Evolutionary conservation across 768 basidiomycete genomes (phyloP).

Genomic region (Termitomyces sp.): DNA sequence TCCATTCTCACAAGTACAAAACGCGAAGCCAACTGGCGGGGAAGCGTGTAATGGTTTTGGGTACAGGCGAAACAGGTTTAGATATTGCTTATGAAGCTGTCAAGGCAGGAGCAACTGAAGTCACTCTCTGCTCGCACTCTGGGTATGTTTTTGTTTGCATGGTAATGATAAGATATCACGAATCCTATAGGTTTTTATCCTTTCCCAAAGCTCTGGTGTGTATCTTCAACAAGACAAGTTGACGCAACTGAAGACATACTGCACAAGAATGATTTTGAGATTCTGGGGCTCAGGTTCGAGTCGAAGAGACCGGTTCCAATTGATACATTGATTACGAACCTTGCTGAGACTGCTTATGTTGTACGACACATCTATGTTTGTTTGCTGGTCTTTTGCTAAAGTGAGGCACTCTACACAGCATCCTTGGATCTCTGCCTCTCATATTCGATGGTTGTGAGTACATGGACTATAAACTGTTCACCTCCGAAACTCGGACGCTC

Average conservation of each 20-base stretch:
- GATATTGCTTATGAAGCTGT: conserved; percentile 48
- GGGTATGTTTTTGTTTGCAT: conserved; percentile 27
- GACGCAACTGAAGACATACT: neutral
- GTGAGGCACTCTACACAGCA: conserved; percentile 28
- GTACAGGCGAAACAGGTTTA: conserved; percentile 61
- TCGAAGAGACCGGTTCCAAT: conserved; percentile 36
- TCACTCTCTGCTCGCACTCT: conserved; percentile 45
- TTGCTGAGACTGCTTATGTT: conserved; percentile 49
- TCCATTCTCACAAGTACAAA: conserved; percentile 54
- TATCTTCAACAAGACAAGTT: neutral
- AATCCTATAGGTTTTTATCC: conserved; percentile 38
- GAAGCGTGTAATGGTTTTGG: conserved; percentile 49
- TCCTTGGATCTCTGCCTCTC: conserved; percentile 52
- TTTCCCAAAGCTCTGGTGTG: conserved; percentile 52
- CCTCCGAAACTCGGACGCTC: neutral
- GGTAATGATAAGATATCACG: neutral
- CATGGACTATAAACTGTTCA: neutral
- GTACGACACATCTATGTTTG: conserved; percentile 20
- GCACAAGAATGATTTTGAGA: conserved; percentile 45
- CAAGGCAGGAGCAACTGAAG: conserved; percentile 47
- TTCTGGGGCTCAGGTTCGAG: conserved; percentile 44
- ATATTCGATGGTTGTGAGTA: conserved; percentile 54
- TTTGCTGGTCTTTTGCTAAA: neutral
- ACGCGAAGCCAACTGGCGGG: conserved; percentile 35
- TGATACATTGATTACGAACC: conserved; percentile 50